Evolutionary conservation across 2,329 filamentous ascomycete species (phyloP).

Genomic region (Tolypocladium album): DNA sequence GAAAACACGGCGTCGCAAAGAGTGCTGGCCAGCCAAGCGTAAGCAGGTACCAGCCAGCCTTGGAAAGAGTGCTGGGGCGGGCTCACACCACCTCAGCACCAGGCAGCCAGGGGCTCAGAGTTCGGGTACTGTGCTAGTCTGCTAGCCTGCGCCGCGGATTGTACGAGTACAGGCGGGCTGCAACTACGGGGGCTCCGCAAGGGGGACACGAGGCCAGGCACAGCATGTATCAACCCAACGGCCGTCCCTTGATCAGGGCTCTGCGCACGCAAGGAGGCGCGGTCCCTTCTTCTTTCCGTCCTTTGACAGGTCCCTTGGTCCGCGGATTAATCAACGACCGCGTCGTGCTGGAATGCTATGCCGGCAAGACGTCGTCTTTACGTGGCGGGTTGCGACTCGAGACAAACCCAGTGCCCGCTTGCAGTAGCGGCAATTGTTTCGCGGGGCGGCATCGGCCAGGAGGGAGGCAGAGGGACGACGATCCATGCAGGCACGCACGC

Average conservation of each 20-base stretch:
- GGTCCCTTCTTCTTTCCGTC: not conserved
- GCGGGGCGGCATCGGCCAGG: not conserved
- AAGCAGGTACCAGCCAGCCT: not conserved
- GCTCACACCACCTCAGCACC: not conserved
- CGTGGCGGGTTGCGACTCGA: not conserved
- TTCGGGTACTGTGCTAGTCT: not conserved
- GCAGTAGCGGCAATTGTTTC: not conserved
- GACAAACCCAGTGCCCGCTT: not conserved
- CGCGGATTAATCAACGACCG: not conserved
- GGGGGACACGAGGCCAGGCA: not conserved
- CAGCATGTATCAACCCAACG: not conserved
- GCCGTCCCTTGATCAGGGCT: not conserved
- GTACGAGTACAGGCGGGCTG: not conserved
- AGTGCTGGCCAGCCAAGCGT: not conserved
- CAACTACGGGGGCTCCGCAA: not conserved
- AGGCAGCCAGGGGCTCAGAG: not conserved
- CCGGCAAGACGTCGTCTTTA: not conserved
- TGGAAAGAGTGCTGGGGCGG: not conserved
- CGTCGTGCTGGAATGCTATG: conserved; percentile 1
- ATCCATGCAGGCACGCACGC: not conserved
- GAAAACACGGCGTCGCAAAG: not conserved
- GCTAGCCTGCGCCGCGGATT: not conserved
- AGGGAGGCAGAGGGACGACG: not conserved
- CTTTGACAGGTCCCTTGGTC: not conserved
- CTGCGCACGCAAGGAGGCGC: not conserved